Conservation (phyloP, 441 rosid genomes). For the Adansonia rubrostipa region DNA sequence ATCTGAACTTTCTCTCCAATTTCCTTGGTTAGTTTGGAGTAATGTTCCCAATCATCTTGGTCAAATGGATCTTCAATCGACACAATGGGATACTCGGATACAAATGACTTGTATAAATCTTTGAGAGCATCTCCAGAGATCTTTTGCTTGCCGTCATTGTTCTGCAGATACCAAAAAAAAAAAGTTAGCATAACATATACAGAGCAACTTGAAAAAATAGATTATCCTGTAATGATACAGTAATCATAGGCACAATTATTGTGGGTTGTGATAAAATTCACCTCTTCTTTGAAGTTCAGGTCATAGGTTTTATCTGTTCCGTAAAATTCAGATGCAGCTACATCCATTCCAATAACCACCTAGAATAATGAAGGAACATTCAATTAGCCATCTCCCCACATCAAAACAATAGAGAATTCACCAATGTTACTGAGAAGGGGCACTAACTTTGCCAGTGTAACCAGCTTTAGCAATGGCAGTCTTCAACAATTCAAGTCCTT, state of each 20-base stretch:
- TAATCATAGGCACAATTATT: neutral
- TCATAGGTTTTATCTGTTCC: slow-evolving; percentile 78
- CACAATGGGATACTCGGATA: slow-evolving; percentile 83
- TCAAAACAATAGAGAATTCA: slow-evolving; percentile 6
- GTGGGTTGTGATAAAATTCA: slow-evolving; percentile 25
- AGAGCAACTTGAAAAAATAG: slow-evolving; percentile 11
- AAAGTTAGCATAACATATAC: neutral
- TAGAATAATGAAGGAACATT: slow-evolving; percentile 28
- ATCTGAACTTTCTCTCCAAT: slow-evolving; percentile 78
- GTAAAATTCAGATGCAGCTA: slow-evolving; percentile 96
- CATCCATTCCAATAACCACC: slow-evolving; percentile 99
- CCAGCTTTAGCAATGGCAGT: slow-evolving; percentile 95
- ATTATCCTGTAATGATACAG: neutral
- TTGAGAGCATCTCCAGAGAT: slow-evolving; percentile 83
- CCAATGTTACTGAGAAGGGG: neutral
- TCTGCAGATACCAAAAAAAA: slow-evolving; percentile 42
- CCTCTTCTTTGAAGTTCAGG: slow-evolving; percentile 98
- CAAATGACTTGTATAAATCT: slow-evolving; percentile 89
- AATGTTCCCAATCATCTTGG: slow-evolving; percentile 96
- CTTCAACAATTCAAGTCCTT: slow-evolving; percentile 95
- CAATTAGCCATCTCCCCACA: slow-evolving; percentile 12
- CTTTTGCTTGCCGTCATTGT: slow-evolving; percentile 81
- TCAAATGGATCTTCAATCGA: slow-evolving; percentile 97
- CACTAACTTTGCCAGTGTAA: slow-evolving; percentile 78
- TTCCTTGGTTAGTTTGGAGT: slow-evolving; percentile 72